Evolutionary conservation across 78 protist species (phyloP), one percentile per base, ranked within the genome.

Genomic region (Parvularia atlantis): DNA sequence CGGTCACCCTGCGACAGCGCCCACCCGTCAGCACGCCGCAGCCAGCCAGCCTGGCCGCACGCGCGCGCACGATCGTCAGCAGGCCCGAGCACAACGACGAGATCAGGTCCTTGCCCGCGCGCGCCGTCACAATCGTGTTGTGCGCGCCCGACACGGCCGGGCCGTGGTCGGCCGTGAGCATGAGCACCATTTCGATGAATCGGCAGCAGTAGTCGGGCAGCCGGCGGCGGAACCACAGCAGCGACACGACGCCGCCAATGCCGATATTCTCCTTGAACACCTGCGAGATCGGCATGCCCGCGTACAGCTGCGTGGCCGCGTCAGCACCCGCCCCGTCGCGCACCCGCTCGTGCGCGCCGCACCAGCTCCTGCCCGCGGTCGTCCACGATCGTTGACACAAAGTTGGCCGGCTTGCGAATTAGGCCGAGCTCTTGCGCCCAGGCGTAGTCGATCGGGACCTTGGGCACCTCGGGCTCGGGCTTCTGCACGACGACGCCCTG

Each of bases 71-170:
- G 56, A 93, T 93, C 17, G 97, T 90, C 17, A 93, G 66, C 31
- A 93, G 85, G 70, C 97, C 97, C 0, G 89, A 78, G 46, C 76
- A 70, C 35, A 93, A 73, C n/a, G 84, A 80, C 16, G 93, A 88
- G 35, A 93, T 82, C 11, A 93, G 77, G 64, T 93, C 97, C 73
- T 92, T 91, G 37, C 96, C 96, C 26, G 96, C 96, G 36, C 93
- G 70, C 58, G 84, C 31, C 65, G 88, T 74, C 46, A 93, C 93
- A 24, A 93, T 93, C 43, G 97, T 89, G 80, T 88, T 89, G 89
- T 93, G 97, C 16, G 97, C 97, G 40, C 95, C 97, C 11, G 89
- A 74, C 4, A 93, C 97, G 46, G 85, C 75, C 9, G 97, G 97
- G 46, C 97, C 97, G 78, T 93, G 97, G 64, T 93, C 97, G 36